phyloP scores from a whole-genome alignment of 2,329 filamentous ascomycete genomes.

The Diaporthe eres region DNA sequence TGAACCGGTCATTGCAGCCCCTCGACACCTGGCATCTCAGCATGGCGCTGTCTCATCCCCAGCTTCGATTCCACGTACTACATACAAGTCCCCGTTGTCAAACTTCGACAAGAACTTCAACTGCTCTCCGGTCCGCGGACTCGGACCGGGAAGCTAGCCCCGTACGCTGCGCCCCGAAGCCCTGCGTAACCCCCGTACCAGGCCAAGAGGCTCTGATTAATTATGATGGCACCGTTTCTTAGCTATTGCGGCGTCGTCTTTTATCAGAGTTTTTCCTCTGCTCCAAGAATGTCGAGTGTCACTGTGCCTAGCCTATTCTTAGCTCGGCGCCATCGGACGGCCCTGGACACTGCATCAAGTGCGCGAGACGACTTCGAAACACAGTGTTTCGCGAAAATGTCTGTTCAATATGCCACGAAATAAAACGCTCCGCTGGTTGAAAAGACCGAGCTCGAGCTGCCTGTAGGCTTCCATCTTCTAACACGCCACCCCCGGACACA shows the following conservation, averaged over 20 bases:
- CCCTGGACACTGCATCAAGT: slow-evolving; percentile 1
- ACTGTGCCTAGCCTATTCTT: slow-evolving; percentile 18
- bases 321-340: not conserved
- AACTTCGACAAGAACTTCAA: not conserved
- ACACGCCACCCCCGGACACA: slow-evolving; percentile 11
- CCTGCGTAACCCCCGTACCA: not conserved
- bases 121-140: not conserved
- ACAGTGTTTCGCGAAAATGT: slow-evolving; percentile 5
- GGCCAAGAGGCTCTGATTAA: slow-evolving; percentile 8
- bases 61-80: not conserved
- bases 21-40: not conserved
- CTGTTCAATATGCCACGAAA: not conserved
- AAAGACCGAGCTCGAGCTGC: not conserved
- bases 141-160: not conserved
- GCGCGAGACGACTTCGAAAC: slow-evolving; percentile 25
- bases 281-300: not conserved
- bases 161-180: slow-evolving; percentile 31
- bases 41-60: slow-evolving; percentile 7
- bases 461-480: not conserved
- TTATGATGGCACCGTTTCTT: slow-evolving; percentile 24
- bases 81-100: not conserved
- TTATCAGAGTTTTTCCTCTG: not conserved
- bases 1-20: slow-evolving; percentile 13
- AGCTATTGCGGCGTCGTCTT: not conserved
- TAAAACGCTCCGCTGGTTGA: not conserved